phyloP scores from a whole-genome alignment of 257 asterid species.

The Henckelia pumila region DNA sequence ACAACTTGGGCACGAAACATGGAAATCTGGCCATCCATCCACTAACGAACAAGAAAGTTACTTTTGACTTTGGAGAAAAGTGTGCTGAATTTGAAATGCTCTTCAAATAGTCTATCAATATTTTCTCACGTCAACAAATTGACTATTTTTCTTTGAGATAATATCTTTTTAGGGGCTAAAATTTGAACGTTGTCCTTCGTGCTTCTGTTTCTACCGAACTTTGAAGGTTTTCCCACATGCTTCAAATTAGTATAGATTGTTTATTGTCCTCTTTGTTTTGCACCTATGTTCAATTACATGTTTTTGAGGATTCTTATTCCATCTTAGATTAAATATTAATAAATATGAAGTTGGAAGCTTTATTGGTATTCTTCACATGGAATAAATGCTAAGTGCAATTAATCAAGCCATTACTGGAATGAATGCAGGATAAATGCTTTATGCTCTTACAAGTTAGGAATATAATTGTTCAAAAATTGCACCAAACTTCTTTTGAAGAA shows the following conservation, averaged over 20 bases:
- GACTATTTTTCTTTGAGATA: background rate
- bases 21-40: background rate
- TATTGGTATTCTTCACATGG: slow-evolving; percentile 35
- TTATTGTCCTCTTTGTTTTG: background rate
- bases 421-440: slow-evolving; percentile 40
- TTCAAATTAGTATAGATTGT: background rate
- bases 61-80: background rate
- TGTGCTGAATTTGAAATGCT: background rate
- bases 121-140: background rate
- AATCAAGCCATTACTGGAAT: slow-evolving; percentile 28
- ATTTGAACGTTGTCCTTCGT: background rate
- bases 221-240: too few species aligned
- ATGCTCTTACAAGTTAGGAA: slow-evolving; percentile 48
- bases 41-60: background rate
- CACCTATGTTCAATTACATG: too few species aligned
- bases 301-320: background rate
- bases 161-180: background rate
- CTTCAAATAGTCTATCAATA: background rate
- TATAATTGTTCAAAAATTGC: slow-evolving; percentile 34
- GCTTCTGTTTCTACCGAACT: background rate
- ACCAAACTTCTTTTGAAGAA: slow-evolving; percentile 30
- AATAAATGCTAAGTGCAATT: slow-evolving; percentile 31
- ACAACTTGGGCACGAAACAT: background rate
- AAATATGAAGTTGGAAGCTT: slow-evolving; percentile 22
- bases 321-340: background rate